These are phyloP conservation scores for Mortierella antarctica DNA, from an alignment of 192 early-diverging fungal genomes.

Conservation along the genomic window DNA sequence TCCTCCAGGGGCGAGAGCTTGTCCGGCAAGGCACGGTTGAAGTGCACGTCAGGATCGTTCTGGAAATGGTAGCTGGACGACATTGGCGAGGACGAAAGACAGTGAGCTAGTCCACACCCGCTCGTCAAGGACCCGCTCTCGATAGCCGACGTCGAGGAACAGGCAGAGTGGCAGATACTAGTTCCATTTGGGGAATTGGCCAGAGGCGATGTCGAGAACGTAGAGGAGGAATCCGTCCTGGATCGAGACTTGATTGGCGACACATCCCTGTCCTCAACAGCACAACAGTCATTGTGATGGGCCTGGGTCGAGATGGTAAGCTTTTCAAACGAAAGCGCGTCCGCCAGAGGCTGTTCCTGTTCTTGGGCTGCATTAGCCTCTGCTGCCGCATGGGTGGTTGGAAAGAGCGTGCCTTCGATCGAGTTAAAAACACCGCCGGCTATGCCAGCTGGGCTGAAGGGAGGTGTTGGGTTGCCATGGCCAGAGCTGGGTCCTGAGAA, in stretches of 20 bases:
- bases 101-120: not conserved
- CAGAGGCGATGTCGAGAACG: slow-evolving; percentile 37
- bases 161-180: slow-evolving; percentile 30
- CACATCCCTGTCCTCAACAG: not conserved
- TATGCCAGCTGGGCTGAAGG: slow-evolving; percentile 33
- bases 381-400: not conserved
- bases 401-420: slow-evolving; percentile 36
- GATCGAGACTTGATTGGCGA: slow-evolving; percentile 11
- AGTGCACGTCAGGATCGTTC: slow-evolving; percentile 54
- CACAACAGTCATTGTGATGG: not conserved
- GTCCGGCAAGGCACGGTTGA: slow-evolving; percentile 44
- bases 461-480: slow-evolving; percentile 35
- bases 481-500: slow-evolving; percentile 10
- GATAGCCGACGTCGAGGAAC: slow-evolving; percentile 19
- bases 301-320: slow-evolving; percentile 47
- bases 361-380: not conserved
- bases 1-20: slow-evolving; percentile 49
- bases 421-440: slow-evolving; percentile 4
- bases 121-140: too few relatives aligned
- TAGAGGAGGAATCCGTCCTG: slow-evolving; percentile 36
- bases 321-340: slow-evolving; percentile 36
- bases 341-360: too few relatives aligned
- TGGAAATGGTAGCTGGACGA: slow-evolving; percentile 50
- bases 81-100: slow-evolving; percentile 25
- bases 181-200: slow-evolving; percentile 14